Evolutionary conservation across 768 basidiomycete species (phyloP).

Genomic region (Tylopilus balloui): DNA sequence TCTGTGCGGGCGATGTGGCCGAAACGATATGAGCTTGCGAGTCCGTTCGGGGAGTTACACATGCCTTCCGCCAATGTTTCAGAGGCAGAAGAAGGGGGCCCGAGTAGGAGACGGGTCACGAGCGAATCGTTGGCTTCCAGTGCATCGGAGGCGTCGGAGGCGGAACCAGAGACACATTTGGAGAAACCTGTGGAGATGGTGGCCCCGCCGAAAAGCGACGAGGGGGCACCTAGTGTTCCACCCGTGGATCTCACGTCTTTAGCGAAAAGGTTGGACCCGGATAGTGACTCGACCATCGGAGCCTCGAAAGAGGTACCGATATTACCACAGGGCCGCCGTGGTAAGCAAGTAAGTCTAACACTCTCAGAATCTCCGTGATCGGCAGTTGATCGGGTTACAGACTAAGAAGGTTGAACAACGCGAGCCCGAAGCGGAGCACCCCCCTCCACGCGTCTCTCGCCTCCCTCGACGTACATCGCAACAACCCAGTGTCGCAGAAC

Average conservation of each 20-base stretch:
- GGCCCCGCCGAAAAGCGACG: constrained; percentile 14
- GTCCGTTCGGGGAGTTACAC: constrained; percentile 50
- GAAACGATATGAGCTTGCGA: constrained; percentile 50
- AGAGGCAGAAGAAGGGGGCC: constrained; percentile 63
- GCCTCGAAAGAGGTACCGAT: constrained; percentile 36
- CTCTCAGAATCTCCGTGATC: not conserved
- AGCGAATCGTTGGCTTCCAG: constrained; percentile 60
- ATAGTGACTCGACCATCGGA: constrained; percentile 84
- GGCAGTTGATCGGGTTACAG: constrained; percentile 12
- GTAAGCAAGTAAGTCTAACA: constrained; percentile 26
- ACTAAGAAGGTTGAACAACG: constrained; percentile 24
- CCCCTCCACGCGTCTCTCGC: constrained; percentile 44
- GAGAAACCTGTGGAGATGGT: constrained; percentile 24
- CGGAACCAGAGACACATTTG: constrained; percentile 41
- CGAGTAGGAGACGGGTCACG: constrained; percentile 43
- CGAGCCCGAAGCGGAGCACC: constrained; percentile 13
- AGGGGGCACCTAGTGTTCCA: constrained; percentile 10
- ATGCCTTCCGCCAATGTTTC: constrained; percentile 64
- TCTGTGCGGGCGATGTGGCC: constrained; percentile 74
- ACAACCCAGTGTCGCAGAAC: constrained; percentile 73
- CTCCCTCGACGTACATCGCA: constrained; percentile 56
- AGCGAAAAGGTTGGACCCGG: constrained; percentile 52
- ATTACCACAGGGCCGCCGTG: constrained; percentile 14
- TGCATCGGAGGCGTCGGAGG: constrained; percentile 68
- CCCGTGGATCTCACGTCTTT: constrained; percentile 9